Conservation (phyloP, 2,329 filamentous ascomycete genomes). For the Fusarium sororula region DNA sequence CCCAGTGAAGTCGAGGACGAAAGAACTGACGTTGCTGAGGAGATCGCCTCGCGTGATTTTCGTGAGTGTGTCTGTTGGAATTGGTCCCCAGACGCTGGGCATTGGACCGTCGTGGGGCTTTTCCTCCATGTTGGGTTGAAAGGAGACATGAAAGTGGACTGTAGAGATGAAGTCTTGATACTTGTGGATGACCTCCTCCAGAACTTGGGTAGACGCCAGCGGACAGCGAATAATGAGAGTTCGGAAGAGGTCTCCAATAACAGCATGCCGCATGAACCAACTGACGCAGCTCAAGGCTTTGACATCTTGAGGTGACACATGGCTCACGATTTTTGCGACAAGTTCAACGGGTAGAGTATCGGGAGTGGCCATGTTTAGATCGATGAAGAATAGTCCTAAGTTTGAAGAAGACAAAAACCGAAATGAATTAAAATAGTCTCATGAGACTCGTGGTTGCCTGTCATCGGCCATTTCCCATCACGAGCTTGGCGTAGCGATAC, state of each 20-base stretch:
- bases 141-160: not conserved
- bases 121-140: not conserved
- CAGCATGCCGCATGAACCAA: not conserved
- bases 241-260: not conserved
- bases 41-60: not conserved
- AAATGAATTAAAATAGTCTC: not conserved
- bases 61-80: not conserved
- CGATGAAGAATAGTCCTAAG: fast-evolving
- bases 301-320: not conserved
- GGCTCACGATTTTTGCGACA: not conserved
- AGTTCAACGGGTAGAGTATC: not conserved
- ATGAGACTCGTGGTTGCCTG: not conserved
- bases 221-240: not conserved
- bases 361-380: not conserved
- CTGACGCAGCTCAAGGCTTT: not conserved
- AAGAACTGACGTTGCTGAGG: not conserved
- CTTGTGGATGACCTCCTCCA: not conserved
- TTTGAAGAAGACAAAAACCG: fast-evolving
- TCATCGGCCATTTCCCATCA: not conserved
- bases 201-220: fast-evolving
- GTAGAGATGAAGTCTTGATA: not conserved
- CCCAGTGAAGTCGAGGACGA: not conserved
- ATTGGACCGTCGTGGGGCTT: not conserved
- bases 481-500: not conserved
- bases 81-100: not conserved